Evolutionary conservation across 2,329 filamentous ascomycete genomes (phyloP), one percentile per base, ranked within the genome.

Genomic region (Fusarium protoensiforme): DNA sequence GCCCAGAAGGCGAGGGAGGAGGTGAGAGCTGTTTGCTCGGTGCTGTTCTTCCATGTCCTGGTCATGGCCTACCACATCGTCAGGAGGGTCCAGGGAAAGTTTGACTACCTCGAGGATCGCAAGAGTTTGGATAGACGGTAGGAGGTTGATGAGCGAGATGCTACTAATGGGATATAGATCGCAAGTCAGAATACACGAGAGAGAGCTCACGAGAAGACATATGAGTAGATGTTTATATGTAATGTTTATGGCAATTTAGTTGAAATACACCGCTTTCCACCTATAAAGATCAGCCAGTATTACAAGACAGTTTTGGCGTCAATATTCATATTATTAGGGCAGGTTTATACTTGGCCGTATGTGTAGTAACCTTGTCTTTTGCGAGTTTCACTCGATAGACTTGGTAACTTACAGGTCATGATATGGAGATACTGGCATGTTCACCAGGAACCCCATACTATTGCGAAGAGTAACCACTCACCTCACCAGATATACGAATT

Each of bases 51-150:
- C 20, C 75, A 79, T 22, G 39, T 78, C 16, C 24, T 74, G n/a
- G 65, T 75, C 29, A 75, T 74, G 48, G 65, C 76, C 24, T 71
- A 75, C 54, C 76, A 80, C 41, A 38, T 77, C n/a, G 56, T 80
- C 18, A 73, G 74, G 41, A 74, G 75, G n/a, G 71, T 69, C 27
- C 74, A 78, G 53, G 75, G 76, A 14, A 78, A 75, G 66, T 70
- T 81, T 54, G 79, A 82, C 64, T 77, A 76, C 31, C 66, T 81
- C 6, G 53, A 72, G 54, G 70, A 79, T 29, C 60, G 69, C 13
- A 65, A 54, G 13, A 74, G 56, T 18, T 36, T 77, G 35, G 72
- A 76, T 51, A 67, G 54, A 51, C 67, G 64, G 20, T 73, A 73
- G 35, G 60, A 35, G 35, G n/a, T 14, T 27, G 7, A 31, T 18